Evolutionary conservation across 2,329 filamentous ascomycete genomes (phyloP), one percentile per base, ranked within the genome.

Genomic region (Fusarium domesticum): DNA sequence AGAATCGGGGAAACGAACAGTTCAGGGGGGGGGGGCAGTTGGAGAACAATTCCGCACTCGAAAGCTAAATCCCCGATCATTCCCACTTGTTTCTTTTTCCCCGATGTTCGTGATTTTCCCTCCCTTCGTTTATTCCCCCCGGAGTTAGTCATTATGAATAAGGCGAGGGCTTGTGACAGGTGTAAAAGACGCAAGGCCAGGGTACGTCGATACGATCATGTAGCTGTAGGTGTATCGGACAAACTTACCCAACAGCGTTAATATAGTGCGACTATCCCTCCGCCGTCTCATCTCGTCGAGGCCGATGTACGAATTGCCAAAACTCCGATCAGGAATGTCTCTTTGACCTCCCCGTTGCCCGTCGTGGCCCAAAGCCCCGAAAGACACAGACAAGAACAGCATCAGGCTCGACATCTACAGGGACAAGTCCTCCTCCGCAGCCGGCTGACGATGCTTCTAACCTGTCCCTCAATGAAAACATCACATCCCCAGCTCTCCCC

Each of bases 151-250:
- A n/a, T n/a, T n/a, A n/a, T n/a, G n/a, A n/a, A n/a, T n/a, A n/a
- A n/a, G n/a, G n/a, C n/a, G n/a, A 53, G 64, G 56, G 64, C 64
- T 2, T 67, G 64, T 52, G 65, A 68, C 47, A 62, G 65, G 5
- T 68, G 65, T 35, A 64, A 65, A 17, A 63, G 59, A 48, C 59
- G 65, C 51, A 68, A 68, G 56, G 65, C 63, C 20, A 67, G 62
- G 58, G 65, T 64, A 35, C 43, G 51, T 37, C 32, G 20, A 39
- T 18, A n/a, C 50, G n/a, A n/a, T n/a, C n/a, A n/a, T n/a, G n/a
- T n/a, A n/a, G n/a, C n/a, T n/a, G n/a, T n/a, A n/a, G n/a, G n/a
- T 31, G 16, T 39, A 15, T 50, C 50, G 47, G 52, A 25, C 40
- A 43, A 54, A 48, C 18, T 31, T n/a, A 11, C 20, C 3, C 8